phyloP scores from a whole-genome alignment of 495 filamentous ascomycete genomes.

The Trichocladium antarcticum region DNA sequence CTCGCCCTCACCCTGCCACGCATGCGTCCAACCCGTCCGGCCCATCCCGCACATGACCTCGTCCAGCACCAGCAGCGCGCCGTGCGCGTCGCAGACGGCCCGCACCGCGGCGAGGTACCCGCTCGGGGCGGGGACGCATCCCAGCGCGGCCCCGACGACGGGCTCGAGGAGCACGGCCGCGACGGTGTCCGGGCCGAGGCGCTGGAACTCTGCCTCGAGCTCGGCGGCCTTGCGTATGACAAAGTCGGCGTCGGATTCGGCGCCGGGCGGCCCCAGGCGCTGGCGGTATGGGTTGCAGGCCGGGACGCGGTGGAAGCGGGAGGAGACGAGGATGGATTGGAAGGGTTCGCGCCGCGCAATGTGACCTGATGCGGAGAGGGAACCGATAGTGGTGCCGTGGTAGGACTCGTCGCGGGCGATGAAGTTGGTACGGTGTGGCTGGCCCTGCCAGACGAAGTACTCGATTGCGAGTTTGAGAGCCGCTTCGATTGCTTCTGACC shows the following conservation, averaged over 20 bases:
- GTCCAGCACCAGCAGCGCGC: conserved; percentile 58
- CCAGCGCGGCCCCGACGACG: conserved; percentile 45
- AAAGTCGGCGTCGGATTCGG: conserved; percentile 1
- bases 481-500: conserved; percentile 62
- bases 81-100: conserved; percentile 51
- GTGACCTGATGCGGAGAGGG: conserved; percentile 50
- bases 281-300: conserved; percentile 47
- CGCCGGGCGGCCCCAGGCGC: conserved; percentile 4
- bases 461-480: conserved; percentile 57
- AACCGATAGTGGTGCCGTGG: conserved; percentile 58
- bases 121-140: conserved; percentile 48
- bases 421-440: conserved; percentile 35
- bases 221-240: conserved; percentile 37
- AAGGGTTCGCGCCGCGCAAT: conserved; percentile 45
- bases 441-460: conserved; percentile 42
- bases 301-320: conserved; percentile 48
- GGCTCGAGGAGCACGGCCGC: conserved; percentile 63
- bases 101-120: conserved; percentile 57
- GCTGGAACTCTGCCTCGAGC: conserved; percentile 54
- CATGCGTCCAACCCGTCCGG: conserved; percentile 48
- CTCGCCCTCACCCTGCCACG: conserved; percentile 36
- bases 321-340: conserved; percentile 41
- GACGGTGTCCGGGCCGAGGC: conserved; percentile 51
- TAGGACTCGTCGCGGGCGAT: conserved; percentile 57
- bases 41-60: conserved; percentile 73